Evolutionary conservation across 2,329 filamentous ascomycete genomes (phyloP).

Genomic region (Aureobasidium sp.): DNA sequence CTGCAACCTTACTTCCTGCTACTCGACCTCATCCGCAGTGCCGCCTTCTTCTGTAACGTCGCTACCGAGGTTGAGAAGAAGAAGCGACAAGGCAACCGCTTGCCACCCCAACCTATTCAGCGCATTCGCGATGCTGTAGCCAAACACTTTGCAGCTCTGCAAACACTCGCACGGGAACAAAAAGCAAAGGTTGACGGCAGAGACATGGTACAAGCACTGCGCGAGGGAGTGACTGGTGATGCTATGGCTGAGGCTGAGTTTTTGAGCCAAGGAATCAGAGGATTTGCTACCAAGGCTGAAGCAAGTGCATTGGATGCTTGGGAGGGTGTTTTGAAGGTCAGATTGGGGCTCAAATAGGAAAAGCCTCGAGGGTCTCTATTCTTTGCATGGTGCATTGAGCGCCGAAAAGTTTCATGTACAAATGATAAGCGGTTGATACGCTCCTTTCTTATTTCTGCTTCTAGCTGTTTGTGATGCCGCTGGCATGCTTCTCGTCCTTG

Average conservation of each 20-base stretch:
- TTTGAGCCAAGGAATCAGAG: background rate
- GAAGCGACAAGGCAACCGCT: background rate
- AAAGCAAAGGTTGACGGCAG: constrained; percentile 16
- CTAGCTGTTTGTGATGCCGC: background rate
- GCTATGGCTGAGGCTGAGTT: constrained; percentile 3
- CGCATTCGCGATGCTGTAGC: constrained; percentile 20
- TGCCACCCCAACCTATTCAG: constrained; percentile 4
- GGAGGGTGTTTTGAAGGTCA: constrained; percentile 15
- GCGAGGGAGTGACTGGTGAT: constrained; percentile 1
- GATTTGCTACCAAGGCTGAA: constrained; percentile 14
- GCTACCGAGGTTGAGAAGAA: constrained; percentile 17
- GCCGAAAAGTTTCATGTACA: background rate
- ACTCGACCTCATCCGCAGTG: constrained; percentile 24
- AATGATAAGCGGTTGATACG: background rate
- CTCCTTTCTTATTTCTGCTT: background rate
- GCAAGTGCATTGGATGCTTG: constrained; percentile 15
- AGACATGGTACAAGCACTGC: constrained; percentile 17
- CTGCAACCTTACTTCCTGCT: constrained; percentile 20
- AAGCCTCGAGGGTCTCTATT: background rate
- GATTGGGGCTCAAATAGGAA: constrained; percentile 3
- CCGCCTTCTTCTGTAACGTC: constrained; percentile 21
- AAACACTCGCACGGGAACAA: constrained; percentile 22
- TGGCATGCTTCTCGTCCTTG: background rate
- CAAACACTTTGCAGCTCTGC: constrained; percentile 20
- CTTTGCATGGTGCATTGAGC: background rate